Evolutionary conservation across 2,329 filamentous ascomycete genomes (phyloP).

Genomic region (Xylaria sp.): DNA sequence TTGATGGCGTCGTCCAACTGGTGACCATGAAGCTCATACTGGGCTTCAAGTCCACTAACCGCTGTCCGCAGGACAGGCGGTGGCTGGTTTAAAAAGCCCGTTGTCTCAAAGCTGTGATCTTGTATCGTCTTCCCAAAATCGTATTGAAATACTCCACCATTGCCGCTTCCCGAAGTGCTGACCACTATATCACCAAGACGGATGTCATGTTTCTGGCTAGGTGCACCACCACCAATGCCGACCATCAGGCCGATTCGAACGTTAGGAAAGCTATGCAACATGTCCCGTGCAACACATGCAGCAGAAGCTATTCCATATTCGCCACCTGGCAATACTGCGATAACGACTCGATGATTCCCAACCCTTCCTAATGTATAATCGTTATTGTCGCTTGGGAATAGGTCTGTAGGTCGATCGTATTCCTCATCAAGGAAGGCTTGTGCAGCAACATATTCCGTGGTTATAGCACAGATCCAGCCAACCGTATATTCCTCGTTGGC

Average conservation of each 20-base stretch:
- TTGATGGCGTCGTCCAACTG: conserved; percentile 40
- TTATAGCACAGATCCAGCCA: conserved; percentile 16
- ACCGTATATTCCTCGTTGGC: conserved; percentile 13
- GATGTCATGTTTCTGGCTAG: conserved; percentile 32
- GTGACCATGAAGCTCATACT: conserved; percentile 28
- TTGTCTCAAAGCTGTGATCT: not conserved
- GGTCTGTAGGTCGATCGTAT: not conserved
- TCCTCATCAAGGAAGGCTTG: not conserved
- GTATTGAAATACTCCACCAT: conserved; percentile 13
- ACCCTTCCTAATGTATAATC: conserved; percentile 27
- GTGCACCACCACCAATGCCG: conserved; percentile 45
- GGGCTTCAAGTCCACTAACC: conserved; percentile 35
- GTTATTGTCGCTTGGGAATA: not conserved
- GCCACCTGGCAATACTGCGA: conserved; percentile 37
- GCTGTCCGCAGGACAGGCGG: not conserved
- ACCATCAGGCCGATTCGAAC: conserved; percentile 43
- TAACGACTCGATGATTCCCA: conserved; percentile 33
- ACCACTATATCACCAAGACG: conserved; percentile 19
- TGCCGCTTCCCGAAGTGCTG: not conserved
- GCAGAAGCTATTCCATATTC: conserved; percentile 37
- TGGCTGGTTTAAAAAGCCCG: conserved; percentile 8
- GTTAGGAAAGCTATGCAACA: conserved; percentile 41
- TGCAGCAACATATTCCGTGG: conserved; percentile 3
- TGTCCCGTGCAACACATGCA: conserved; percentile 37
- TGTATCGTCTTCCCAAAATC: conserved; percentile 14